These are phyloP conservation scores for Anisodus tanguticus DNA, from an alignment of 257 asterid genomes.

Conservation along the genomic window DNA sequence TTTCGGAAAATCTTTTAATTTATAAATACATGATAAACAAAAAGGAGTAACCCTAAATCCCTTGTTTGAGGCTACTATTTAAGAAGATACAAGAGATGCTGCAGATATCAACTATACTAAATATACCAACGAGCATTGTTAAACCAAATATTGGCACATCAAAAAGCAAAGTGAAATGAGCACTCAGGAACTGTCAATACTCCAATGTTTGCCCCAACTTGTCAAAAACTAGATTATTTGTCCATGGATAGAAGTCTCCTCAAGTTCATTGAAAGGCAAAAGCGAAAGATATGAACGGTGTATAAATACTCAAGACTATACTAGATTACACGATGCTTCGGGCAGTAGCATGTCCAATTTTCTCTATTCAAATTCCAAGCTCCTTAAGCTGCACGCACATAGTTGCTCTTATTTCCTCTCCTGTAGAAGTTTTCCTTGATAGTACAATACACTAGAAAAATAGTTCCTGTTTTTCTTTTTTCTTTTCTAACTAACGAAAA, in stretches of 20 bases:
- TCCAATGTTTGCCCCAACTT: not conserved
- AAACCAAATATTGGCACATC: constrained; percentile 19
- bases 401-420: not conserved
- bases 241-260: not conserved
- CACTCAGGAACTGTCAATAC: not conserved
- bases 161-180: not conserved
- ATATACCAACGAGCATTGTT: not conserved
- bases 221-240: not conserved
- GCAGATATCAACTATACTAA: not conserved
- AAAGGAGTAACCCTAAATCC: not conserved
- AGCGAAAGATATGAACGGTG: not conserved
- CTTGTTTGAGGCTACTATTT: constrained; percentile 2
- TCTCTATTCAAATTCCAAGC: not conserved
- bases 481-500: not conserved
- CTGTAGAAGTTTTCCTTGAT: not conserved
- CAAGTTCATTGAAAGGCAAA: not conserved
- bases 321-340: not conserved
- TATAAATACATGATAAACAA: not conserved
- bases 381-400: constrained; percentile 12
- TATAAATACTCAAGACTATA: not conserved
- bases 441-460: not conserved
- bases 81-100: not conserved
- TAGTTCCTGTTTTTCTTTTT: not conserved
- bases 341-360: not conserved
- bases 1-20: constrained; percentile 13